A percentile compares a stretch with the other conserved stretches of the same genome.
phyloP scores from a whole-genome alignment of 2,329 filamentous ascomycete genomes.

The Trichoderma sp. region DNA sequence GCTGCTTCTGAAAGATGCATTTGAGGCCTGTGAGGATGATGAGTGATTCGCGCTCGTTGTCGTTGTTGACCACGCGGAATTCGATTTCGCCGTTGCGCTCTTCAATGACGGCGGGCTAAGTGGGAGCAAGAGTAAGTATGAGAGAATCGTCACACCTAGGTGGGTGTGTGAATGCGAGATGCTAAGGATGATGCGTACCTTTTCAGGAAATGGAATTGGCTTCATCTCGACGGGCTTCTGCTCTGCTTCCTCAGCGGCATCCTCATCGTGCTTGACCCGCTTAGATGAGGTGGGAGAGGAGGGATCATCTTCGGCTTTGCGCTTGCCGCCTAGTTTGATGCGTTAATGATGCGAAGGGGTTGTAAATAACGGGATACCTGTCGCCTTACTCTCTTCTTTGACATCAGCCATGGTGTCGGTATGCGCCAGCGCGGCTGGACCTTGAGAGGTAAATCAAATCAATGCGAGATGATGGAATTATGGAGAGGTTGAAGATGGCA shows the following conservation, averaged over 20 bases:
- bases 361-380: neutral
- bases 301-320: constrained; percentile 69
- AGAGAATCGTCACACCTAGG: neutral
- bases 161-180: neutral
- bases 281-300: constrained; percentile 62
- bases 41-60: constrained; percentile 79
- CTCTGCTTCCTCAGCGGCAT: constrained; percentile 28
- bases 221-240: constrained; percentile 54
- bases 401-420: constrained; percentile 27
- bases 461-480: neutral
- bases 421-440: neutral
- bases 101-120: constrained; percentile 81
- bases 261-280: constrained; percentile 54
- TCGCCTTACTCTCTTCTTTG: constrained; percentile 42
- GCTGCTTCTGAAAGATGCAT: constrained; percentile 96
- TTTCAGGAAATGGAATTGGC: constrained; percentile 84
- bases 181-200: constrained; percentile 50
- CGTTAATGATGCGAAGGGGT: neutral
- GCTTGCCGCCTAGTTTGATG: constrained; percentile 54
- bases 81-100: constrained; percentile 93
- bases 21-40: constrained; percentile 95
- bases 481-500: neutral
- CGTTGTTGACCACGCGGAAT: constrained; percentile 97
- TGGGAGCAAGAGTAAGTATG: neutral
- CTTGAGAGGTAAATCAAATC: neutral